Conservation (phyloP, 139 green algal genomes). For the Coelastrella sp. region DNA sequence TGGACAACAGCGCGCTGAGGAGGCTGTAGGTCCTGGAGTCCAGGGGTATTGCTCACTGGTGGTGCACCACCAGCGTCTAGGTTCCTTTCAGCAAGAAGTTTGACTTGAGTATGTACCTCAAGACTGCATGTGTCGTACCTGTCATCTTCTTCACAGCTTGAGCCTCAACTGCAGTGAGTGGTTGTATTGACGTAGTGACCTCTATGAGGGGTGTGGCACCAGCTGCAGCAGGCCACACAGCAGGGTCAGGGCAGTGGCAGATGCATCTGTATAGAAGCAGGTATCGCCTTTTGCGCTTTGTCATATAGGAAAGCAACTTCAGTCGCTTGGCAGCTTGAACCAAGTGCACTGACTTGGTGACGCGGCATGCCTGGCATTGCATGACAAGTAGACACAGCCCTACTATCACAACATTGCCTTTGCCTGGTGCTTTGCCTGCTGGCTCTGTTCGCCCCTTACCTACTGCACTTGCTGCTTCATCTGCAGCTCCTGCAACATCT, state of each 20-base stretch:
- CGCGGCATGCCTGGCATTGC: background rate
- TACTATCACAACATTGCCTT: too few species aligned
- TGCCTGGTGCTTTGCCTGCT: too few species aligned
- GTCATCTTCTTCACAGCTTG: slow-evolving; percentile 13
- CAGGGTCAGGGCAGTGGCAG: background rate
- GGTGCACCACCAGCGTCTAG: too few species aligned
- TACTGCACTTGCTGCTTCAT: background rate
- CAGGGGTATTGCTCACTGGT: too few species aligned
- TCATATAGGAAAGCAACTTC: too few species aligned
- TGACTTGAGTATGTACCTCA: too few species aligned
- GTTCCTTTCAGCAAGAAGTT: too few species aligned
- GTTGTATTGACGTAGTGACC: slow-evolving; percentile 39
- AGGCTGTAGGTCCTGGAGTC: too few species aligned
- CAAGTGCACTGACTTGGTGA: too few species aligned
- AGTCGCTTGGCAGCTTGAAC: too few species aligned
- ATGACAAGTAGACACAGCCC: background rate
- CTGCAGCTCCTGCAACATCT: background rate
- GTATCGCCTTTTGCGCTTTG: too few species aligned
- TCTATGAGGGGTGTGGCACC: slow-evolving; percentile 32
- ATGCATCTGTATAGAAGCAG: background rate
- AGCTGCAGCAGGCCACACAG: background rate
- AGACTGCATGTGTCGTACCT: background rate
- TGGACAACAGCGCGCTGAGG: too few species aligned
- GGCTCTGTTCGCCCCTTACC: background rate
- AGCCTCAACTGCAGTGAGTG: slow-evolving; percentile 23